Percentiles rank a stretch among this genome's conserved stretches.
phyloP scores from a whole-genome alignment of 2,329 filamentous ascomycete genomes.

The Verticillium tricorpus region DNA sequence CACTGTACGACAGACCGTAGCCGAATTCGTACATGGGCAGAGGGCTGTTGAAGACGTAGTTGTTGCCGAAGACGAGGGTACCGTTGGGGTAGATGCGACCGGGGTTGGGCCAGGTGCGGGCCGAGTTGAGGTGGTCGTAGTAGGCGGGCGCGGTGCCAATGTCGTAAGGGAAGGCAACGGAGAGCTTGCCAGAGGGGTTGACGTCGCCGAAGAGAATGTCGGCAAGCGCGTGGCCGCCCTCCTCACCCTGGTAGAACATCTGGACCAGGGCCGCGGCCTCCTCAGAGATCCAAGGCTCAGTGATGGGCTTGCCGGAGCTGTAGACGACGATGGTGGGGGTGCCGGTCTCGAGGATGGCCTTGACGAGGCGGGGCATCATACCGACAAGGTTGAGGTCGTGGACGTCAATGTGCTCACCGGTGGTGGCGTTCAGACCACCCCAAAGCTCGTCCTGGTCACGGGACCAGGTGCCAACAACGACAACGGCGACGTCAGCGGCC shows the following conservation, averaged over 20 bases:
- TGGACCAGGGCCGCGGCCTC: constrained; percentile 63
- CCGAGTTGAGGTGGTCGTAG: constrained; percentile 70
- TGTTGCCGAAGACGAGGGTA: constrained; percentile 58
- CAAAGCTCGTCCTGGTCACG: constrained; percentile 69
- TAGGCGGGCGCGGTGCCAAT: constrained; percentile 65
- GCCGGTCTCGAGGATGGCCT: constrained; percentile 62
- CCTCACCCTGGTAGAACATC: constrained; percentile 70
- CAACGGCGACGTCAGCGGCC: constrained; percentile 65
- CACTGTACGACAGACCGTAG: constrained; percentile 62
- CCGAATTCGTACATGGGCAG: constrained; percentile 61
- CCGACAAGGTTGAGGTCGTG: constrained; percentile 62
- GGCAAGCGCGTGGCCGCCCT: constrained; percentile 62
- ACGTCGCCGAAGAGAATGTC: constrained; percentile 61
- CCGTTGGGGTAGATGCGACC: constrained; percentile 53
- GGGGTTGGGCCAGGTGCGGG: constrained; percentile 46
- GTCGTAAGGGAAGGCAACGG: constrained; percentile 62
- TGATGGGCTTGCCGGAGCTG: constrained; percentile 67
- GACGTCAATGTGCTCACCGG: constrained; percentile 69
- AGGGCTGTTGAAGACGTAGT: constrained; percentile 59
- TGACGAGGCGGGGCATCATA: constrained; percentile 62
- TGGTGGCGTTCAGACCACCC: constrained; percentile 67
- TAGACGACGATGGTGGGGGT: constrained; percentile 65
- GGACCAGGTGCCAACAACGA: constrained; percentile 72
- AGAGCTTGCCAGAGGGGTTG: constrained; percentile 62
- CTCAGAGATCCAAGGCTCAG: constrained; percentile 67